Base-by-base conservation (phyloP, 1,284 basidiomycete species). In the Malassezia cuniculi region DNA sequence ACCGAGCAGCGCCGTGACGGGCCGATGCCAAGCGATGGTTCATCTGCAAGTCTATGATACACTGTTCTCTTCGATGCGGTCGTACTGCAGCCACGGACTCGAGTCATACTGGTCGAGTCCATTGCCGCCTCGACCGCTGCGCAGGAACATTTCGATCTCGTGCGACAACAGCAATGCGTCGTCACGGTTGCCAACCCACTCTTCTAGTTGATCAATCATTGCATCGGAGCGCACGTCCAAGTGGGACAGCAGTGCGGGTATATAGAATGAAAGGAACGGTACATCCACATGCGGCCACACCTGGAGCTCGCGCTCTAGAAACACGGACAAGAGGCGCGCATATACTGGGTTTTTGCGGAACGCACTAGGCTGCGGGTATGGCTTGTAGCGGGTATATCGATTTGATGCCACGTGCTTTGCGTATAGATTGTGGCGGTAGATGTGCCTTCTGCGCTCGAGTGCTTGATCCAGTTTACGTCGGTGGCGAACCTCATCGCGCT, bases 31-130 rank as follows among this genome's bases (percentile, higher is more conserved):
- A n/a, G n/a, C n/a, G n/a, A n/a, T n/a, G n/a, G n/a, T n/a, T n/a
- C n/a, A n/a, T n/a, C n/a, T n/a, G n/a, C n/a, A n/a, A n/a, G n/a
- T n/a, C n/a, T n/a, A n/a, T n/a, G n/a, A n/a, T n/a, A n/a, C n/a
- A n/a, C n/a, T n/a, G n/a, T 14, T 14, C 5, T 5, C 27, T 6
- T 10, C 27, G 8, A 14, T 14, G 27, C 6, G 8, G 26, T 45
- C 42, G 30, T 45, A 45, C 27, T 45, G 42, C 10, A 45, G 24
- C 42, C 42, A 45, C 5, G 42, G 42, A 19, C 29, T 31, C n/a
- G 22, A 29, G 24, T 45, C 42, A 14, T 45, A 45, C 16, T 45
- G 42, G 20, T 45, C 36, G 7, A 45, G 32, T 1, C 42, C 42
- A 6, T 39, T 26, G 4, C 31, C 25, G 5, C 36, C 42, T 12